Conservation (phyloP, 2,329 filamentous ascomycete genomes). For the Ceratocystis destructans region DNA sequence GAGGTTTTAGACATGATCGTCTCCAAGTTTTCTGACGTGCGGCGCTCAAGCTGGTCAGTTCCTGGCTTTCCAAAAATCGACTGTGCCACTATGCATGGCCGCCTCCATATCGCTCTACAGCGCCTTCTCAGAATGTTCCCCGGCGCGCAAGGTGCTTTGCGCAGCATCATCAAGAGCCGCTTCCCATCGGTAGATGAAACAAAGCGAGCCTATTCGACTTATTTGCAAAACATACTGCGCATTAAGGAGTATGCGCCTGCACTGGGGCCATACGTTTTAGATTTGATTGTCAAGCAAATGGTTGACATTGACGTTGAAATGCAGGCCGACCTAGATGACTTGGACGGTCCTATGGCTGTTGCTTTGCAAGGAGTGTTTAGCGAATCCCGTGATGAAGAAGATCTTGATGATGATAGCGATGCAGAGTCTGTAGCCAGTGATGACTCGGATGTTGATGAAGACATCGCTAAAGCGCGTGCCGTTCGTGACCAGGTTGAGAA, state of each 20-base stretch:
- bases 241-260: slow-evolving; percentile 66
- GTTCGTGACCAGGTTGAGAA: slow-evolving; percentile 77
- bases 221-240: slow-evolving; percentile 69
- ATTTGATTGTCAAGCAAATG: slow-evolving; percentile 69
- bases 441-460: slow-evolving; percentile 50
- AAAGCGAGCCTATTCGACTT: slow-evolving; percentile 69
- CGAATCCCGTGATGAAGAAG: slow-evolving; percentile 30
- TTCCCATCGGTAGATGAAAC: slow-evolving; percentile 70
- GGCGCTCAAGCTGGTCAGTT: slow-evolving; percentile 34
- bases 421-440: slow-evolving; percentile 58
- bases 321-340: slow-evolving; percentile 80
- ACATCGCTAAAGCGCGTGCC: slow-evolving; percentile 45
- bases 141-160: slow-evolving; percentile 57
- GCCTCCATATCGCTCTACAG: slow-evolving; percentile 62
- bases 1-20: slow-evolving; percentile 69
- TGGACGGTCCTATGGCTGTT: slow-evolving; percentile 76
- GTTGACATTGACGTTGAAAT: slow-evolving; percentile 94
- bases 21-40: slow-evolving; percentile 52
- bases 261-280: slow-evolving; percentile 65
- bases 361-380: slow-evolving; percentile 34
- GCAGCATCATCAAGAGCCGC: slow-evolving; percentile 49
- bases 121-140: slow-evolving; percentile 72
- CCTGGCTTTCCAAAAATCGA: slow-evolving; percentile 45
- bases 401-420: slow-evolving; percentile 51
- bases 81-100: slow-evolving; percentile 50